Base-by-base conservation (phyloP, 2,329 filamentous ascomycete genomes). In the Lomentospora prolificans region DNA sequence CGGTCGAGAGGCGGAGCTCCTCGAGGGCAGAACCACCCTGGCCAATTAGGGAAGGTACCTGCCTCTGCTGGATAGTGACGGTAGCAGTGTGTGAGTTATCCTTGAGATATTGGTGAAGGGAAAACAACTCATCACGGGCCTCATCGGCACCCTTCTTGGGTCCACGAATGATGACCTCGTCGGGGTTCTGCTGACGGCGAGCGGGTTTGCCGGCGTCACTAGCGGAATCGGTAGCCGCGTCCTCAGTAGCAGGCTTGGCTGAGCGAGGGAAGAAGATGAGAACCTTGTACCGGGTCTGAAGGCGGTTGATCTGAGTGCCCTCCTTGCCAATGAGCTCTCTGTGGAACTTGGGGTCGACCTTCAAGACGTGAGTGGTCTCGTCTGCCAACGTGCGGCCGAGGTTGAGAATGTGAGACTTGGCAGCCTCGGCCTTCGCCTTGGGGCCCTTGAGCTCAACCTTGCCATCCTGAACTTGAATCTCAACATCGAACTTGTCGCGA, bases 401-500 rank as follows among this genome's bases (percentile, higher is more conserved):
- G 39, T 84, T 80, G 60, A 85, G 76, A 62, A 99, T 96, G 65
- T 96, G 85, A 39, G 84, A 75, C 70, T 88, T 94, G 60, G 89
- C 90, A 52, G 84, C 83, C 69, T 96, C 90, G 1, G 91, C 90
- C 78, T 97, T 97, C 53, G 90, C 89, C 73, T 95, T 89, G 52
- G 94, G 92, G 25, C 95, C 94, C 76, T 95, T 96, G 63, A 99
- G 83, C 70, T 96, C 90, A 52, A 97, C 90, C 72, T 91, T 91
- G 61, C 94, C 94, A 64, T 96, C 89, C 62, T 95, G 85, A 39
- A 97, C 86, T 71, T 96, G 90, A 60, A 99, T 86, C 57, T 86
- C 82, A 4, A 86, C 84, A 58, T 86, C 82, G 58, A 85, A 86
- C 60, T 80, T 80, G 59, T 86, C 84, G 50, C 82, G 78, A 36